These are phyloP conservation scores for Microthlaspi erraticum DNA, from an alignment of 345 rosid genomes.

Conservation along the genomic window DNA sequence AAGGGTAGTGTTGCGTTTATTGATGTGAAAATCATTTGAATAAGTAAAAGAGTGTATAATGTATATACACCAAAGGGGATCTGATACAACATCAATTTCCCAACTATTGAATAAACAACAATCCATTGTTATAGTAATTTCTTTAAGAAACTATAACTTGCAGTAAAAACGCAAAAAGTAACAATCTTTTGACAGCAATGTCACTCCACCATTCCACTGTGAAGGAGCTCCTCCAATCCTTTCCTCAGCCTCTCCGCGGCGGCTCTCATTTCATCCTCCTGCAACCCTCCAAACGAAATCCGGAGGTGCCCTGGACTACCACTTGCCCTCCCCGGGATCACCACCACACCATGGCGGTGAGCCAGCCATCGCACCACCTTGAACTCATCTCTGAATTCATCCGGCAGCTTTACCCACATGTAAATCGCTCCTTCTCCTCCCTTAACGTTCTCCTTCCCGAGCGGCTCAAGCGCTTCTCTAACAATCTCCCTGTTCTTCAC, in stretches of 20 bases:
- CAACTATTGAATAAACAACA: constrained; percentile 10
- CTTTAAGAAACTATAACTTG: constrained; percentile 4
- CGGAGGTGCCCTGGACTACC: constrained; percentile 78
- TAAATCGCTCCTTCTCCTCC: constrained; percentile 98
- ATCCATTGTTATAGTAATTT: constrained; percentile 10
- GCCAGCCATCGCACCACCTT: constrained; percentile 90
- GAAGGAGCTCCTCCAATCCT: constrained; percentile 76
- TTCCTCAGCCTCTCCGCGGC: constrained; percentile 73
- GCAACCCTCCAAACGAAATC: constrained; percentile 82
- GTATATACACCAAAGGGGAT: constrained; percentile 22
- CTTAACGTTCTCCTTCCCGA: constrained; percentile 72
- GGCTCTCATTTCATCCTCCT: constrained; percentile 63
- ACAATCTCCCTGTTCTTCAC: constrained; percentile 80
- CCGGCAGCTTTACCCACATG: constrained; percentile 92
- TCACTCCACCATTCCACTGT: constrained; percentile 57
- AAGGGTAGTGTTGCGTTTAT: neutral
- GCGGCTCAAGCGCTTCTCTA: constrained; percentile 73
- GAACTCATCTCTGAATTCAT: constrained; percentile 49
- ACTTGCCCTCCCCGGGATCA: constrained; percentile 78
- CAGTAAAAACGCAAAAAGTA: constrained; percentile 19
- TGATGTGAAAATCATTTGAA: neutral
- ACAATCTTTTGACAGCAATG: neutral
- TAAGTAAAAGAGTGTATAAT: neutral
- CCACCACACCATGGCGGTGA: constrained; percentile 74
- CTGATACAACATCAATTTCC: constrained; percentile 6